A percentile compares a stretch with the other conserved stretches of the same genome.
Evolutionary conservation across 108 stramenopile genomes (phyloP).

Genomic region (Epithemia pelagica): DNA sequence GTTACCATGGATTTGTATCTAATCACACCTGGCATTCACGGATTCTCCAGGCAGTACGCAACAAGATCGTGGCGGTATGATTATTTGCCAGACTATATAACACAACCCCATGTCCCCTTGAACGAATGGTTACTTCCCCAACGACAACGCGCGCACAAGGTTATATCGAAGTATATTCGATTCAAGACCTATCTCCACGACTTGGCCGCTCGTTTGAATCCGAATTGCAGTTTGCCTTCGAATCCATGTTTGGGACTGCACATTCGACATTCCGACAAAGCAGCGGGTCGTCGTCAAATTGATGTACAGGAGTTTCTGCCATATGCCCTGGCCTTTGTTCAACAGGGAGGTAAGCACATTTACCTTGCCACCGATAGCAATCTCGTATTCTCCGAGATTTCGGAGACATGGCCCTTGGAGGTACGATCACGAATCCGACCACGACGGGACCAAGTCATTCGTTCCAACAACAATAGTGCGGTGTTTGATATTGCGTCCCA

Average conservation of each 20-base stretch:
- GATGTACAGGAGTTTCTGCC: slow-evolving; percentile 38
- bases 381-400: slow-evolving; percentile 28
- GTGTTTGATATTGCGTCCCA: slow-evolving; percentile 43
- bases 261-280: slow-evolving; percentile 63
- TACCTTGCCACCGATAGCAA: slow-evolving; percentile 53
- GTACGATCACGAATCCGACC: slow-evolving; percentile 27
- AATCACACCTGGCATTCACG: slow-evolving; percentile 45
- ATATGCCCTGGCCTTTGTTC: slow-evolving; percentile 29
- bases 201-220: slow-evolving; percentile 28
- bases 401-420: slow-evolving; percentile 30
- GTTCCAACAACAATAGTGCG: slow-evolving; percentile 29
- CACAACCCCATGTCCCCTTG: slow-evolving; percentile 34
- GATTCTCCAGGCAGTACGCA: slow-evolving; percentile 30
- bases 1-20: slow-evolving; percentile 36
- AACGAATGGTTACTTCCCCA: slow-evolving; percentile 42
- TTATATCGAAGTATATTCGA: slow-evolving; percentile 27
- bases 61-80: slow-evolving; percentile 42
- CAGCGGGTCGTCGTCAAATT: slow-evolving; percentile 35
- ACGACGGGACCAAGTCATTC: slow-evolving; percentile 22
- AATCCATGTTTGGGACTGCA: slow-evolving; percentile 46
- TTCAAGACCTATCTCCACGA: slow-evolving; percentile 17
- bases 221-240: slow-evolving; percentile 14
- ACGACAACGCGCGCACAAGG: slow-evolving; percentile 22
- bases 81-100: slow-evolving; percentile 43
- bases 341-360: slow-evolving; percentile 35